Conservation (phyloP, 495 filamentous ascomycete genomes). For the Entonaema liquescens region DNA sequence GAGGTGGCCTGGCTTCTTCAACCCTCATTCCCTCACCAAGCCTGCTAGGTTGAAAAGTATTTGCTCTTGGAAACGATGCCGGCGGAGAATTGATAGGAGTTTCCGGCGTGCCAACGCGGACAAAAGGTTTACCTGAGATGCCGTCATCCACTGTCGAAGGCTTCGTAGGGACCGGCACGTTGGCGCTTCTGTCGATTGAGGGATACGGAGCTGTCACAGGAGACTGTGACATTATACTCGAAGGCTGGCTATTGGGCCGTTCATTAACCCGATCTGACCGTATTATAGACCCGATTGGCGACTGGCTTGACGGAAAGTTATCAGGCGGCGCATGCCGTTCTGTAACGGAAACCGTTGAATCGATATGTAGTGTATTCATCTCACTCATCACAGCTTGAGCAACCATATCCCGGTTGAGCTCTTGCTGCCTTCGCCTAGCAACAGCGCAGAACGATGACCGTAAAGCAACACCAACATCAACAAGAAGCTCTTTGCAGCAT, state of each 20-base stretch:
- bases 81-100: slow-evolving; percentile 35
- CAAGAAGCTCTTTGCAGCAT: slow-evolving; percentile 54
- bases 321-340: slow-evolving; percentile 33
- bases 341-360: slow-evolving; percentile 28
- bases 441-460: slow-evolving; percentile 56
- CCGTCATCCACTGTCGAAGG: slow-evolving; percentile 53
- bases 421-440: slow-evolving; percentile 48
- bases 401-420: slow-evolving; percentile 52
- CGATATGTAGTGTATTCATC: slow-evolving; percentile 43
- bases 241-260: slow-evolving; percentile 24
- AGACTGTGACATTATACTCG: slow-evolving; percentile 11
- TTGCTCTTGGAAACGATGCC: slow-evolving; percentile 37
- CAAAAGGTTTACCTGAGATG: slow-evolving; percentile 58
- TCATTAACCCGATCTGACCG: slow-evolving; percentile 25
- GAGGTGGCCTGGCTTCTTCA: slow-evolving; percentile 18
- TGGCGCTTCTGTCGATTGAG: slow-evolving; percentile 18
- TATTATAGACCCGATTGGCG: slow-evolving; percentile 22
- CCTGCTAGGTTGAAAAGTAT: slow-evolving; percentile 24
- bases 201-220: slow-evolving; percentile 4
- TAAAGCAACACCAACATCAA: slow-evolving; percentile 56
- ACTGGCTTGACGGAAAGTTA: slow-evolving; percentile 32
- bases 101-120: slow-evolving; percentile 48
- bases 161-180: slow-evolving; percentile 35
- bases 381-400: slow-evolving; percentile 55
- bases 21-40: slow-evolving; percentile 18